Percentiles rank a stretch among this genome's conserved stretches.
These are phyloP conservation scores for Aegilops bicornis DNA, from an alignment of 176 grass and related monocot species.

Conservation along the genomic window DNA sequence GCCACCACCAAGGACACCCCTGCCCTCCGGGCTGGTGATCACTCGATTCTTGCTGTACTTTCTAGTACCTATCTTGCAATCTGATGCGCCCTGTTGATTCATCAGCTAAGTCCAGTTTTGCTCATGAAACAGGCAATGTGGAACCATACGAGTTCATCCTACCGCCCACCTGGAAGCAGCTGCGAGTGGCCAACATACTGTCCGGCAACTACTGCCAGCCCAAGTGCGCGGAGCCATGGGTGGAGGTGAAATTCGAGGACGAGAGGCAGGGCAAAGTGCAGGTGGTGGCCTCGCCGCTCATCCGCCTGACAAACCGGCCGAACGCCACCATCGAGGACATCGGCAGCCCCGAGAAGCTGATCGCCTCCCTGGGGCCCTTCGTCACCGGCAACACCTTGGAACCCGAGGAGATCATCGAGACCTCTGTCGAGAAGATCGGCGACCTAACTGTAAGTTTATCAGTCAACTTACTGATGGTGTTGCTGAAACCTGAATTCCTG, in stretches of 20 bases:
- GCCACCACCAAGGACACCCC: constrained; percentile 90
- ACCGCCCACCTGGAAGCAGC: constrained; percentile 90
- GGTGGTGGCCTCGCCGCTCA: constrained; percentile 84
- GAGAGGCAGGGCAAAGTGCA: constrained; percentile 93
- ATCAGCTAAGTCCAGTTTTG: not conserved
- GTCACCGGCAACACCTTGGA: constrained; percentile 95
- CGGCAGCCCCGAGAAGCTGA: constrained; percentile 83
- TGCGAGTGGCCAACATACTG: constrained; percentile 85
- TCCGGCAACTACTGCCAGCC: constrained; percentile 98
- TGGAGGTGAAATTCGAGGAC: constrained; percentile 98
- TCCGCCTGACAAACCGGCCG: constrained; percentile 84
- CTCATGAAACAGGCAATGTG: constrained; percentile 63
- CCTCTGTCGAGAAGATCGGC: constrained; percentile 56
- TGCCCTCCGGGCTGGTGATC: constrained; percentile 84
- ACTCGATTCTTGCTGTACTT: not conserved
- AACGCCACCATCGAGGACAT: constrained; percentile 96
- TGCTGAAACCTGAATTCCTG: constrained; percentile 9
- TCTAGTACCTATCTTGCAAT: not conserved
- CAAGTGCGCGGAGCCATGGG: constrained; percentile 96
- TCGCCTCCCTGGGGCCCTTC: constrained; percentile 87
- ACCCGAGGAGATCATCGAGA: constrained; percentile 77
- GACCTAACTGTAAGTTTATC: constrained; percentile 57
- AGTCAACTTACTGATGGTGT: not conserved
- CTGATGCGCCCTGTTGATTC: not conserved
- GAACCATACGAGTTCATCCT: constrained; percentile 89